These are phyloP conservation scores for Fraxinus pennsylvanica DNA, from an alignment of 257 asterid genomes.

Conservation along the genomic window DNA sequence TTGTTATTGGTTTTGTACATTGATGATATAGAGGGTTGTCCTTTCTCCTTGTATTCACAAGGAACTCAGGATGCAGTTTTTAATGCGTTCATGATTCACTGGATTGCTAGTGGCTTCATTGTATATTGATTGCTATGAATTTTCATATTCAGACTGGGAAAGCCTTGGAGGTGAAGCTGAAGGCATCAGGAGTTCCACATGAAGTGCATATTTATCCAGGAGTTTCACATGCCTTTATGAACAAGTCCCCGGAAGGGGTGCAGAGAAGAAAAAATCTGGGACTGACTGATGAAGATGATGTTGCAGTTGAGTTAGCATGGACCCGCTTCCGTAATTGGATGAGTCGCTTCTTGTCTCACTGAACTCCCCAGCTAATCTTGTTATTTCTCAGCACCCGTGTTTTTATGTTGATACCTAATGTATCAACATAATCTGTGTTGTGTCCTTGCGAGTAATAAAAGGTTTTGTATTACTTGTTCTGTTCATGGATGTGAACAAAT, in stretches of 20 bases:
- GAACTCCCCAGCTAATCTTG: slow-evolving; percentile 11
- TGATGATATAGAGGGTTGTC: too few species aligned
- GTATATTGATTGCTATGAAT: not conserved
- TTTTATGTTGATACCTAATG: not conserved
- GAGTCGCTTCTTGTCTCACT: slow-evolving; percentile 61
- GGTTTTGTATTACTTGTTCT: not conserved
- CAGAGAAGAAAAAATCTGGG: slow-evolving; percentile 87
- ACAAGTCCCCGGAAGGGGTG: slow-evolving; percentile 68
- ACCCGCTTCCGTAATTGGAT: slow-evolving; percentile 78
- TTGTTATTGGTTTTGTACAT: too few species aligned
- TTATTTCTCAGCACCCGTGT: not conserved
- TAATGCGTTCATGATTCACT: not conserved
- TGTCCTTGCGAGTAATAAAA: not conserved
- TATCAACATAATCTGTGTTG: not conserved
- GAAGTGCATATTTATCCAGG: slow-evolving; percentile 86
- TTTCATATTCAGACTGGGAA: slow-evolving; percentile 65
- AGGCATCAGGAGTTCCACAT: slow-evolving; percentile 67
- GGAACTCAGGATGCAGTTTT: not conserved
- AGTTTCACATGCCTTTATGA: slow-evolving; percentile 85
- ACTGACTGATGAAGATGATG: slow-evolving; percentile 62
- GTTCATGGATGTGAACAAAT: not conserved
- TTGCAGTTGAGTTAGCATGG: slow-evolving; percentile 85
- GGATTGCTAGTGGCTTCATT: not conserved
- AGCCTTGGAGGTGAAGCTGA: slow-evolving; percentile 79
- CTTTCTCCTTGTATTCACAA: not conserved